phyloP scores from a whole-genome alignment of 305 asterid genomes.

The Andrographis paniculata region DNA sequence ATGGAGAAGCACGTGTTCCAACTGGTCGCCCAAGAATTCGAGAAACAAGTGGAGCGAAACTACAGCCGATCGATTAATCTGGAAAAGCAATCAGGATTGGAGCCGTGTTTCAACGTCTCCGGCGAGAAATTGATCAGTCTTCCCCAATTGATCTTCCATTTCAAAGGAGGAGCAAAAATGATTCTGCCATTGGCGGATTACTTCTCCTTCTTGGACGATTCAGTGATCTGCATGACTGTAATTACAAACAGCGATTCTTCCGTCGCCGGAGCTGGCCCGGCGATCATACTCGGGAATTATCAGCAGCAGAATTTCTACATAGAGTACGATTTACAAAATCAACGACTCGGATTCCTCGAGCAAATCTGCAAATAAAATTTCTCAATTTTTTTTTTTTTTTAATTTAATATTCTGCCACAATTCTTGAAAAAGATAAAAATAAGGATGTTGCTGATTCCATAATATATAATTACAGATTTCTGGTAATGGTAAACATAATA shows the following conservation, averaged over 20 bases:
- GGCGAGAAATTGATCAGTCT: slow-evolving; percentile 14
- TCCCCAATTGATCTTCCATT: slow-evolving; percentile 33
- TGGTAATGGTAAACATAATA: too few relatives aligned
- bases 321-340: slow-evolving; percentile 51
- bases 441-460: too few relatives aligned
- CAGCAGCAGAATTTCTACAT: slow-evolving; percentile 54
- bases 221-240: slow-evolving; percentile 39
- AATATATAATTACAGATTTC: too few relatives aligned
- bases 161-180: slow-evolving; percentile 48
- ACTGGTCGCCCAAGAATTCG: slow-evolving; percentile 29
- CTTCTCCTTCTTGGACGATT: slow-evolving; percentile 30
- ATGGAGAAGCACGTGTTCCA: slow-evolving; percentile 27
- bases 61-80: slow-evolving; percentile 28
- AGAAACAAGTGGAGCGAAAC: slow-evolving; percentile 26
- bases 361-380: slow-evolving; percentile 24
- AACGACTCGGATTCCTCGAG: slow-evolving; percentile 40
- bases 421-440: too few relatives aligned
- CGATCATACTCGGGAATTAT: slow-evolving; percentile 45
- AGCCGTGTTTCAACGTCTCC: slow-evolving; percentile 39
- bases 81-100: slow-evolving; percentile 27
- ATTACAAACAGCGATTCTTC: slow-evolving; percentile 7
- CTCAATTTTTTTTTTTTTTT: background rate
- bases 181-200: slow-evolving; percentile 35
- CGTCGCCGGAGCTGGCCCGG: slow-evolving; percentile 27
- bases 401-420: too few relatives aligned